These are phyloP conservation scores for Fusarium palustre DNA, from an alignment of 2,329 filamentous ascomycete genomes.

Conservation along the genomic window DNA sequence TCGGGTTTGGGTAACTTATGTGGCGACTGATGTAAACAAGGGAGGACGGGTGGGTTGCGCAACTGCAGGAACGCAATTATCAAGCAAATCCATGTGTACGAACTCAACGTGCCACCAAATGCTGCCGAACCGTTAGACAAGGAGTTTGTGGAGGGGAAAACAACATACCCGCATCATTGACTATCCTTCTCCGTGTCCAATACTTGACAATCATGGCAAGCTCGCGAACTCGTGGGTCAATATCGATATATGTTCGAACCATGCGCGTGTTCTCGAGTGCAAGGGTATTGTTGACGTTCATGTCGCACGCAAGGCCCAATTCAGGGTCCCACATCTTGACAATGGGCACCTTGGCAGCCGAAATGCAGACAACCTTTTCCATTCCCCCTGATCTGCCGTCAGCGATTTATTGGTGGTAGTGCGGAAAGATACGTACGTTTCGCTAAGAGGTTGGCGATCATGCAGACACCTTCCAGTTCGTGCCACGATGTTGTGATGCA, in stretches of 20 bases:
- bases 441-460: constrained; percentile 86
- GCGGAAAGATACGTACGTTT: constrained; percentile 72
- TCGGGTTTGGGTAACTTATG: constrained; percentile 65
- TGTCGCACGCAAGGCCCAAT: constrained; percentile 88
- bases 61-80: constrained; percentile 97
- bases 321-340: constrained; percentile 99
- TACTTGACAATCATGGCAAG: constrained; percentile 97
- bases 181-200: constrained; percentile 91
- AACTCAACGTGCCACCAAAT: constrained; percentile 93
- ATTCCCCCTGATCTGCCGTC: constrained; percentile 80
- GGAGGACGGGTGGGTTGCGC: constrained; percentile 83
- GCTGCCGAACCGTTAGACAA: constrained; percentile 63
- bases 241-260: constrained; percentile 96
- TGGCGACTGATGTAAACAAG: constrained; percentile 80
- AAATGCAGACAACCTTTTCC: constrained; percentile 95
- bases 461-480: constrained; percentile 88
- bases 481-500: constrained; percentile 95
- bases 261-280: constrained; percentile 97
- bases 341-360: constrained; percentile 95
- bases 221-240: constrained; percentile 89
- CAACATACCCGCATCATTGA: constrained; percentile 94
- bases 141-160: neutral
- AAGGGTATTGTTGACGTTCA: constrained; percentile 98
- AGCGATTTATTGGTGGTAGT: constrained; percentile 37
- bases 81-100: constrained; percentile 99